phyloP scores from a whole-genome alignment of 345 rosid species.

The Anacardium occidentale region DNA sequence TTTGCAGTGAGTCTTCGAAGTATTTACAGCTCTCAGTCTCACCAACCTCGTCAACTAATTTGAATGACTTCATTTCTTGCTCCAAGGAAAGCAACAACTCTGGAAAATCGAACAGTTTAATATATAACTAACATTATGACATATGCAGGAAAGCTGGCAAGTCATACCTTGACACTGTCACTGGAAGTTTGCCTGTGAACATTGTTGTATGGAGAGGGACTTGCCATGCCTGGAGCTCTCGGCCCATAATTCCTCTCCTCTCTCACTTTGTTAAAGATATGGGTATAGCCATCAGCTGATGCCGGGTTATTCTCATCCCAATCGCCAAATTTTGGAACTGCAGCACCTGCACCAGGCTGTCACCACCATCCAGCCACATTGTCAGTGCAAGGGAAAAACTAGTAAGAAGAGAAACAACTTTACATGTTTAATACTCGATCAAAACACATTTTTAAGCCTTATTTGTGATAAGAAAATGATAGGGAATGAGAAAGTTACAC shows the following conservation, averaged over 20 bases:
- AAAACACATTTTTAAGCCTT: not conserved
- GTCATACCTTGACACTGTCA: slow-evolving; percentile 45
- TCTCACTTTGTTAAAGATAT: slow-evolving; percentile 80
- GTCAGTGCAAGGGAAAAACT: slow-evolving; percentile 1
- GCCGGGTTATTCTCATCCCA: slow-evolving; percentile 88
- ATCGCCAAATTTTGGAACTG: slow-evolving; percentile 87
- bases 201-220: slow-evolving; percentile 36
- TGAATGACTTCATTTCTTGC: slow-evolving; percentile 43
- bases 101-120: slow-evolving; percentile 25
- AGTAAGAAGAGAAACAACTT: not conserved
- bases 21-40: slow-evolving; percentile 34
- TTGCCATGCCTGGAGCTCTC: slow-evolving; percentile 45
- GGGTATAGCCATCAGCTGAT: slow-evolving; percentile 83
- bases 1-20: slow-evolving; percentile 22
- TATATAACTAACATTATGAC: not conserved
- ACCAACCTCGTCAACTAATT: slow-evolving; percentile 8
- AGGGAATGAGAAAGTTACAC: slow-evolving; percentile 45
- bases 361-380: slow-evolving; percentile 11
- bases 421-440: not conserved
- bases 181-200: slow-evolving; percentile 22
- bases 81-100: slow-evolving; percentile 70
- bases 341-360: slow-evolving; percentile 69
- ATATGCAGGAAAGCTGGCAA: not conserved
- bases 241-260: slow-evolving; percentile 64
- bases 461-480: not conserved